Conservation (phyloP, 2,329 filamentous ascomycete genomes). For the Paraphaeosphaeria sporulosa region DNA sequence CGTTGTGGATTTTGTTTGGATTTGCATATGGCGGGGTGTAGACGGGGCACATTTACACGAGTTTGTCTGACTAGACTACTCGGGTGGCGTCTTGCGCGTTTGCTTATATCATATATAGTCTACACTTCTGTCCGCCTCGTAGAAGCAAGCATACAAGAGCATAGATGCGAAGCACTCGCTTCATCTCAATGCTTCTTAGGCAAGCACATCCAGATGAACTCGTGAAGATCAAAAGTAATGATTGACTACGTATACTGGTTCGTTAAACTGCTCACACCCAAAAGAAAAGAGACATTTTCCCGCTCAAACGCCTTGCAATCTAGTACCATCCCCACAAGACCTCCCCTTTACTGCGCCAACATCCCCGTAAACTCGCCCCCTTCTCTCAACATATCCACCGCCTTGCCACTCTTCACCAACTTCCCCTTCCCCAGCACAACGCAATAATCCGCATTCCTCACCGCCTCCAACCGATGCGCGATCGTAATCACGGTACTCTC, state of each 20-base stretch:
- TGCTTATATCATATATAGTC: neutral
- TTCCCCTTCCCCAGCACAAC: conserved; percentile 62
- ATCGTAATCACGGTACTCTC: conserved; percentile 70
- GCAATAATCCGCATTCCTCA: conserved; percentile 64
- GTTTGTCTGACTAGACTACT: neutral
- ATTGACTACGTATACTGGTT: neutral
- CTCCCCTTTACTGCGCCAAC: conserved; percentile 32
- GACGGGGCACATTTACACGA: neutral
- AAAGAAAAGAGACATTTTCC: neutral
- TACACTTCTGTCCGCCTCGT: neutral
- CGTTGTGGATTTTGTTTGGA: neutral
- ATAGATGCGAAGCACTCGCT: neutral
- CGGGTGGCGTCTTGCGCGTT: too few relatives aligned
- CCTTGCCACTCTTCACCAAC: conserved; percentile 49
- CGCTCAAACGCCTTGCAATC: conserved; percentile 1
- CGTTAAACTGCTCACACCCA: neutral
- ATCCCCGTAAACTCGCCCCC: conserved; percentile 44
- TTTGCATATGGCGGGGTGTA: neutral
- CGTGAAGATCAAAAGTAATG: neutral
- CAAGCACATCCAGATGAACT: neutral
- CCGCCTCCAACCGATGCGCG: conserved; percentile 70
- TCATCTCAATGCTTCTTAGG: neutral
- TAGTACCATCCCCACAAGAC: neutral
- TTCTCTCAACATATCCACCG: conserved; percentile 45
- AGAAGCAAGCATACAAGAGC: conserved; percentile 1